phyloP scores from a whole-genome alignment of 208 protist species.

The Novymonas esmeraldas region DNA sequence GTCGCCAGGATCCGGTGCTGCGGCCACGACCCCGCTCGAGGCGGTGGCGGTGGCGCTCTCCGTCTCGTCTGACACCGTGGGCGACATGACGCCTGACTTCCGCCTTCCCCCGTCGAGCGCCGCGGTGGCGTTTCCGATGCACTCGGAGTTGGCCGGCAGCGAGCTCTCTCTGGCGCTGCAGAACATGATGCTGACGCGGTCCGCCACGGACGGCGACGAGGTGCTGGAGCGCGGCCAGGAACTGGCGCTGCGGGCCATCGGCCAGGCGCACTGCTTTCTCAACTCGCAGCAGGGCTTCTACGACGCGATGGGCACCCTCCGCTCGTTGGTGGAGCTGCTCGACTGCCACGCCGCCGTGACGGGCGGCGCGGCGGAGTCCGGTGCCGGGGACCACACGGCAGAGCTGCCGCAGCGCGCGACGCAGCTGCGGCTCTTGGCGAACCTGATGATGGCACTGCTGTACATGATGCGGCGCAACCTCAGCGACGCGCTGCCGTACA shows the following conservation, averaged over 20 bases:
- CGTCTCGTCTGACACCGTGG: background rate
- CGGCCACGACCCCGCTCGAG: background rate
- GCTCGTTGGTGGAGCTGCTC: constrained; percentile 37
- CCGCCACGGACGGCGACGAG: constrained; percentile 31
- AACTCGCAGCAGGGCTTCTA: constrained; percentile 43
- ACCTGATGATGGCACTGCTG: constrained; percentile 47
- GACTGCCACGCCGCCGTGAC: constrained; percentile 29
- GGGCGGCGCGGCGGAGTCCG: constrained; percentile 20
- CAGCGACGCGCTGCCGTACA: constrained; percentile 42
- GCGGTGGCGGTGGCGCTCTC: background rate
- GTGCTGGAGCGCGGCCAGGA: constrained; percentile 26
- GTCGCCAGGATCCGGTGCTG: background rate
- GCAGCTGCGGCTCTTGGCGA: constrained; percentile 53
- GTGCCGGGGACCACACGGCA: constrained; percentile 18
- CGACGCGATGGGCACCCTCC: constrained; percentile 46
- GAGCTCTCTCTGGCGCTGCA: constrained; percentile 29
- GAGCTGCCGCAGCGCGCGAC: constrained; percentile 31
- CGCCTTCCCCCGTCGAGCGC: constrained; percentile 20
- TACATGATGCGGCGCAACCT: constrained; percentile 39
- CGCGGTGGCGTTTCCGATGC: background rate
- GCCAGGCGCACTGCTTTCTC: constrained; percentile 27
- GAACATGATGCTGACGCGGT: constrained; percentile 15
- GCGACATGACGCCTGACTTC: background rate
- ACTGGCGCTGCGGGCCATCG: constrained; percentile 31
- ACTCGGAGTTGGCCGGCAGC: constrained; percentile 21